phyloP scores from a whole-genome alignment of 306 rosid species.

The Erythrophleum fordii region DNA sequence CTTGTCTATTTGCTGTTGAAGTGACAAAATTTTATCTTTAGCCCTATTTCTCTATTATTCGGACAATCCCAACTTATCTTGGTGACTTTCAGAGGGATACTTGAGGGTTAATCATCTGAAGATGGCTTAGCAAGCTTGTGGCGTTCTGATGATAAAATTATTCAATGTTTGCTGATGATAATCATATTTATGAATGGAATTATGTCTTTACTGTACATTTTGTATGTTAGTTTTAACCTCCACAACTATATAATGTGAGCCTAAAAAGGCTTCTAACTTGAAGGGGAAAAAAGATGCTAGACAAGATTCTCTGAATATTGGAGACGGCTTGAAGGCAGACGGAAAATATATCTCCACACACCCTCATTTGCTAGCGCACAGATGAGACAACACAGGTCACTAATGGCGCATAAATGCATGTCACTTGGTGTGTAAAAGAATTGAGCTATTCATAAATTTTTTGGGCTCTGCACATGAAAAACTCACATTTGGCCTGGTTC shows the following conservation, averaged over 20 bases:
- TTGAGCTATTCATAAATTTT: too few species aligned
- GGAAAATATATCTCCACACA: too few species aligned
- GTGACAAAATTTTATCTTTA: background rate
- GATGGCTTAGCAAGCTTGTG: conserved; percentile 7
- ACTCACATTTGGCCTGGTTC: background rate
- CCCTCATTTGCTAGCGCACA: background rate
- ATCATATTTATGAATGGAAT: conserved; percentile 21
- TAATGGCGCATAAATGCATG: too few species aligned
- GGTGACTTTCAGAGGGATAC: background rate
- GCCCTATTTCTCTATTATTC: conserved; percentile 14
- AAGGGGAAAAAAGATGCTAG: too few species aligned
- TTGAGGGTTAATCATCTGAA: conserved; percentile 1
- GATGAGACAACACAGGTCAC: background rate
- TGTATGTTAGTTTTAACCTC: conserved; percentile 11
- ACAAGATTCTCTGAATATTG: too few species aligned
- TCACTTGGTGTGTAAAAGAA: too few species aligned
- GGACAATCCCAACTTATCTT: conserved; percentile 7
- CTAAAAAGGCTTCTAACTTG: background rate
- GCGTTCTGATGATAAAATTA: conserved; percentile 10
- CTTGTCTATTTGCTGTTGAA: background rate
- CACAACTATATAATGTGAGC: background rate
- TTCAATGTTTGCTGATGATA: background rate
- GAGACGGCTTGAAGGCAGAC: too few species aligned
- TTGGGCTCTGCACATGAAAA: too few species aligned
- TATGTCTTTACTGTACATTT: background rate